Conservation (phyloP, 225 moss, liverwort and hornwort genomes). For the Rhytidiadelphus loreus region DNA sequence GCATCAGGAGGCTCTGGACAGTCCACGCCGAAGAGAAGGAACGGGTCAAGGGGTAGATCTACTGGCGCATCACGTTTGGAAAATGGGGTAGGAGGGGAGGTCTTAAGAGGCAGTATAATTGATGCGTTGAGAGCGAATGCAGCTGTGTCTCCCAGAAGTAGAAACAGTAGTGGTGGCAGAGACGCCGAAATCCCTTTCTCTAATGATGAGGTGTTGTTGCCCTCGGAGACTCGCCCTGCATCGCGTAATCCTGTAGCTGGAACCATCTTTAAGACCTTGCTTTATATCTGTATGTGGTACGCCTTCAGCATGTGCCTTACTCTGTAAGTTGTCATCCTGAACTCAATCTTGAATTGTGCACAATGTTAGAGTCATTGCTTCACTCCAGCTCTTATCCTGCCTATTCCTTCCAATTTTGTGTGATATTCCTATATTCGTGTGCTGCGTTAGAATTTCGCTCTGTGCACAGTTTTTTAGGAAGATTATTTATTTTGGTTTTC, state of each 20-base stretch:
- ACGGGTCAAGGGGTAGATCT: constrained; percentile 38
- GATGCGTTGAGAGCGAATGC: constrained; percentile 43
- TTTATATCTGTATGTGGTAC: constrained; percentile 75
- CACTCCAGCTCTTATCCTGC: neutral
- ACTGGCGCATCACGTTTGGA: constrained; percentile 40
- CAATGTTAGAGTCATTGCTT: neutral
- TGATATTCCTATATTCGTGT: neutral
- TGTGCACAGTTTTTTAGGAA: neutral
- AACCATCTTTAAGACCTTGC: constrained; percentile 55
- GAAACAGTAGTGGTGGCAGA: constrained; percentile 15
- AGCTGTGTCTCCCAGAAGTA: constrained; percentile 47
- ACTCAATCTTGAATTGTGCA: neutral
- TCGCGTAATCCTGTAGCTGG: constrained; percentile 14
- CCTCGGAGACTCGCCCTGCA: constrained; percentile 4
- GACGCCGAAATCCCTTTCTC: constrained; percentile 24
- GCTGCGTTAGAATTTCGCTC: neutral
- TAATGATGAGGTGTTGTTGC: constrained; percentile 8
- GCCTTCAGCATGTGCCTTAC: constrained; percentile 78
- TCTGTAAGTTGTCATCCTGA: constrained; percentile 54
- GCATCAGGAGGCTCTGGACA: constrained; percentile 58
- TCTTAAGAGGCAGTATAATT: constrained; percentile 37
- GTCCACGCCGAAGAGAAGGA: constrained; percentile 54
- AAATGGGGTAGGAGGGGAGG: constrained; percentile 29
- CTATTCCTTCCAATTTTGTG: neutral
- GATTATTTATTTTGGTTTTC: neutral